Percentiles rank a stretch among this genome's conserved stretches.
Conservation (phyloP, 2,329 filamentous ascomycete genomes). For the Alternaria arbusti region DNA sequence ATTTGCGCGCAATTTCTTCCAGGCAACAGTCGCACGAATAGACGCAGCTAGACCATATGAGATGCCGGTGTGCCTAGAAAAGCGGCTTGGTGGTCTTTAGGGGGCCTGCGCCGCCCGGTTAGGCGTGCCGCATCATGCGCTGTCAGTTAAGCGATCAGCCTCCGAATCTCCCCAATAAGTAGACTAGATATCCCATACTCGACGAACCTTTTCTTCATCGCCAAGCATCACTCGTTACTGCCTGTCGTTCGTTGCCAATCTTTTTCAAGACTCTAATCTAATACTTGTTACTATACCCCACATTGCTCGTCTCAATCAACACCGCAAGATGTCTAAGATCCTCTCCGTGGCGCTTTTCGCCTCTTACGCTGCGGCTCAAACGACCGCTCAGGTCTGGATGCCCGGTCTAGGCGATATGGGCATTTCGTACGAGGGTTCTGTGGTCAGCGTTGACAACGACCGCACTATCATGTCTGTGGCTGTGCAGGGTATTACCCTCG, state of each 20-base stretch:
- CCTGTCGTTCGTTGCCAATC: neutral
- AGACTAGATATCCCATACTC: slow-evolving; percentile 1
- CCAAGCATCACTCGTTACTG: slow-evolving; percentile 8
- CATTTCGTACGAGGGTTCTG: slow-evolving; percentile 26
- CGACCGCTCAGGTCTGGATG: slow-evolving; percentile 40
- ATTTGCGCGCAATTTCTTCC: slow-evolving; percentile 1
- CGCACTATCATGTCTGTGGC: slow-evolving; percentile 26
- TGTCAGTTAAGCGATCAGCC: slow-evolving; percentile 5
- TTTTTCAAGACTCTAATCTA: neutral
- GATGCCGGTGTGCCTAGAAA: slow-evolving; percentile 2
- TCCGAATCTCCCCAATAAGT: slow-evolving; percentile 5
- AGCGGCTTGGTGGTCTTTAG: neutral
- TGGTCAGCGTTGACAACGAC: slow-evolving; percentile 27
- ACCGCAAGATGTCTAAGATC: slow-evolving; percentile 30
- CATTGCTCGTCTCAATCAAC: neutral
- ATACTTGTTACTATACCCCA: neutral
- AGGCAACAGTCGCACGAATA: slow-evolving; percentile 3
- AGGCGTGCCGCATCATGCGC: slow-evolving; percentile 12
- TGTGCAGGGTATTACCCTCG: slow-evolving; percentile 4
- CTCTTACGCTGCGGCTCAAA: slow-evolving; percentile 26
- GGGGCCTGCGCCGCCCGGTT: slow-evolving; percentile 3
- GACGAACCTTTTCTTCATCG: neutral
- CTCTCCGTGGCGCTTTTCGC: slow-evolving; percentile 28
- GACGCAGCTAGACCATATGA: neutral
- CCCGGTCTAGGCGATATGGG: slow-evolving; percentile 19